Base-by-base conservation (phyloP, 768 basidiomycete genomes). In the Dioszegia crocea region DNA sequence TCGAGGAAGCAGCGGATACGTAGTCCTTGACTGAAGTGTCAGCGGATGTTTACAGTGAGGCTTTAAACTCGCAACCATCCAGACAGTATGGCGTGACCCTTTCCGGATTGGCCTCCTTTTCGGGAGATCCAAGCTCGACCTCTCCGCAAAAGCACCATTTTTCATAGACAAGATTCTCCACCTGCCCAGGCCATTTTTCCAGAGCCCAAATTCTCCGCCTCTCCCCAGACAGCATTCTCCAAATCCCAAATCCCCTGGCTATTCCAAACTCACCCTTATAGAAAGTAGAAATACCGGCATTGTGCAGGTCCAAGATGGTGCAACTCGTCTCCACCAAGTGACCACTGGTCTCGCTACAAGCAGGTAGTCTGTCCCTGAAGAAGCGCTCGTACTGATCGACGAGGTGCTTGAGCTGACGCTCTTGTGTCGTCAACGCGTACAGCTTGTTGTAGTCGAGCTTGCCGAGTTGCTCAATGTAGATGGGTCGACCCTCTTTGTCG, bases 291-390 rank as follows among this genome's bases (percentile, higher is more conserved):
- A 98, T 74, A 10, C 81, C 80, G 33, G 81, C 82, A 65, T 76
- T 77, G 23, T 84, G 76, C 64, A 99, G 85, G 77, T 98, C 93
- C 79, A 98, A 83, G 82, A 98, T 92, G 59, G 96, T 97, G 85
- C 94, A 98, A 53, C 85, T 88, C 11, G 94, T 98, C 80, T 97
- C 94, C 75, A 98, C 88, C 57, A 89, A 86, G 78, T 92, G 88
- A 1, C 91, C 92, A 36, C 81, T 79, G 1, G 82, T 82, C 46
- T 75, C 65, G 14, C 76, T 76, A 61, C 88, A 83, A 4, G 89
- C 87, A 41, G 91, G 89, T 43, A 91, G 82, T 39, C 94, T 89
- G 45, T 87, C 82, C 29, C 78, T 80, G 64, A 90, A 78, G 81
- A 87, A 92, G 68, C 85, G 87, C 77, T 98, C 93, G 83, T 98